Conservation (phyloP, 805 yeast species). For the Saccharomycopsis guyanensis region DNA sequence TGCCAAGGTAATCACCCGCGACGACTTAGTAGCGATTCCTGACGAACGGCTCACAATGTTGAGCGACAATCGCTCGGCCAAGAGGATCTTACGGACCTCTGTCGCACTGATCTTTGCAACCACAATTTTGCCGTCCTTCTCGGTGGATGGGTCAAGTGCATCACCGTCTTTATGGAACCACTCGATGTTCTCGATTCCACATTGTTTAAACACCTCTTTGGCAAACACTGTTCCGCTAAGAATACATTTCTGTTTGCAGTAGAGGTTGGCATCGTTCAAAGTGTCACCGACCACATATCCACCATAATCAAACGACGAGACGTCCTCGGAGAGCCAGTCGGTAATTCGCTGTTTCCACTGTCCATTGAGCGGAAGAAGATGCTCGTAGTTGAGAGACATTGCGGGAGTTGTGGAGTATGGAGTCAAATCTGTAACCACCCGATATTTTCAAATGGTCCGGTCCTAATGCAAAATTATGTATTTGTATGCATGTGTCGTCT, state of each 20-base stretch:
- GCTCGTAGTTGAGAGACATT: conserved; percentile 24
- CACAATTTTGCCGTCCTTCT: conserved; percentile 44
- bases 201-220: conserved; percentile 71
- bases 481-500: no score
- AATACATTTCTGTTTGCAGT: conserved; percentile 74
- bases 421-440: no score
- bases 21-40: conserved; percentile 79
- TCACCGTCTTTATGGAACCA: conserved; percentile 76
- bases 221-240: conserved; percentile 88
- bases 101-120: conserved; percentile 71
- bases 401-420: background rate
- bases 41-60: conserved; percentile 76
- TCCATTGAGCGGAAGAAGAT: conserved; percentile 68
- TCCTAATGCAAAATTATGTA: no score
- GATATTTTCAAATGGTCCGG: no score
- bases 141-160: conserved; percentile 34
- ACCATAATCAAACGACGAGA: conserved; percentile 90
- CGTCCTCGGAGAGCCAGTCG: conserved; percentile 76
- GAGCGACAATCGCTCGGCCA: conserved; percentile 82
- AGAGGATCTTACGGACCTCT: conserved; percentile 66
- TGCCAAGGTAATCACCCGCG: conserved; percentile 51
- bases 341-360: conserved; percentile 76
- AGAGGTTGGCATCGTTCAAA: conserved; percentile 62
- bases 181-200: conserved; percentile 51
- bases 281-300: conserved; percentile 89